Percentiles rank a stretch among this genome's conserved stretches.
These are phyloP conservation scores for Collybia mongolica DNA, from an alignment of 768 basidiomycete genomes.

Conservation along the genomic window DNA sequence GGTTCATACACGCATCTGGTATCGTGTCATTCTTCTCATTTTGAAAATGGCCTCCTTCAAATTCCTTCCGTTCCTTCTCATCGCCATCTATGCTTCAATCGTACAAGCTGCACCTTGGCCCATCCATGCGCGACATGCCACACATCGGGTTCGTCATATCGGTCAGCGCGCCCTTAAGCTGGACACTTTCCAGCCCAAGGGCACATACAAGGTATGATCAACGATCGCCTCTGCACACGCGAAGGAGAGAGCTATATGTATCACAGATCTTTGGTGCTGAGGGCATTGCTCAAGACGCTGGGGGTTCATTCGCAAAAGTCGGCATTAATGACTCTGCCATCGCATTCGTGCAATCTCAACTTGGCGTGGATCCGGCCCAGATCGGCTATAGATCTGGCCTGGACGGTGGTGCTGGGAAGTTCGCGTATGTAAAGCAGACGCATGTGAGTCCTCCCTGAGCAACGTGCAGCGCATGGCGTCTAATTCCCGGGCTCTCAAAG, in stretches of 20 bases:
- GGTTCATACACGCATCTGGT: slow-evolving; percentile 7
- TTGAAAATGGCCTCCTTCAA: slow-evolving; percentile 27
- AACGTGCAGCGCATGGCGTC: no score
- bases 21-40: slow-evolving; percentile 6
- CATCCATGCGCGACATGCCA: slow-evolving; percentile 22
- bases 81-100: slow-evolving; percentile 19
- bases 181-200: slow-evolving; percentile 23
- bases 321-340: slow-evolving; percentile 27
- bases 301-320: slow-evolving; percentile 14
- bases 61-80: slow-evolving; percentile 23
- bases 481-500: slow-evolving; percentile 4
- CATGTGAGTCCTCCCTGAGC: slow-evolving; percentile 17
- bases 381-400: slow-evolving; percentile 21
- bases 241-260: background rate
- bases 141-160: slow-evolving; percentile 27
- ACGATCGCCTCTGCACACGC: no score
- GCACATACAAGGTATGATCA: slow-evolving; percentile 20
- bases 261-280: slow-evolving; percentile 22
- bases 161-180: slow-evolving; percentile 21
- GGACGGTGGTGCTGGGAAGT: slow-evolving; percentile 15
- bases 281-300: slow-evolving; percentile 16
- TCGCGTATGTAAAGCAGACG: slow-evolving; percentile 30
- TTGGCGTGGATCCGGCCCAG: slow-evolving; percentile 17
- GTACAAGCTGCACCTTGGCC: slow-evolving; percentile 31
- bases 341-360: slow-evolving; percentile 24